phyloP scores from a whole-genome alignment of 106 monocot species.

The Allium fistulosum region DNA sequence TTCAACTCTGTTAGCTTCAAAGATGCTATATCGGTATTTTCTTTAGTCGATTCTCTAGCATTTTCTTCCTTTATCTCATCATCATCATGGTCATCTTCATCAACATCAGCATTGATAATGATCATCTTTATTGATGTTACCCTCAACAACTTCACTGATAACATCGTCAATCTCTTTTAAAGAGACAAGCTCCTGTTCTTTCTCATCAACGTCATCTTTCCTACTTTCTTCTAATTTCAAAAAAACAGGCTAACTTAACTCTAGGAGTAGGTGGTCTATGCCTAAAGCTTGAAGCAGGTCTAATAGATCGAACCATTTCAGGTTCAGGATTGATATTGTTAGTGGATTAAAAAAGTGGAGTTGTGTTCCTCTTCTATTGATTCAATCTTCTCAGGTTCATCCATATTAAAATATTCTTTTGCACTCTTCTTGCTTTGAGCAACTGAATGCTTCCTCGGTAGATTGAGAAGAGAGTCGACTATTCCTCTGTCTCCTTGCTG shows the following conservation, averaged over 20 bases:
- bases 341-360: constrained; percentile 25
- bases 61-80: constrained; percentile 25
- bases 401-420: constrained; percentile 18
- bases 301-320: constrained; percentile 11
- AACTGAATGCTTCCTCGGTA: constrained; percentile 67
- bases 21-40: constrained; percentile 35
- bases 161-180: constrained; percentile 22
- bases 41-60: constrained; percentile 9
- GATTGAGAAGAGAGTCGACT: constrained; percentile 76
- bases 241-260: constrained; percentile 76
- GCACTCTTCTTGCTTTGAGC: constrained; percentile 37
- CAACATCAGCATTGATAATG: too few species aligned
- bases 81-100: too few species aligned
- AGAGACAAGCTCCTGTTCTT: constrained; percentile 20
- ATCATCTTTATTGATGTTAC: too few species aligned
- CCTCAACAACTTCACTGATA: constrained; percentile 8
- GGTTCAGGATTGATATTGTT: constrained; percentile 18
- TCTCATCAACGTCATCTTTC: constrained; percentile 14
- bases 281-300: constrained; percentile 64
- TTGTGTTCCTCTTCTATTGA: constrained; percentile 37
- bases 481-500: constrained; percentile 50
- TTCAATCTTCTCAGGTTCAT: constrained; percentile 27
- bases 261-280: constrained; percentile 66
- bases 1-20: constrained; percentile 75
- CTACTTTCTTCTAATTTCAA: constrained; percentile 34